Evolutionary conservation across 176 grass and related monocot species (phyloP).

Genomic region (Panicum miliaceum): DNA sequence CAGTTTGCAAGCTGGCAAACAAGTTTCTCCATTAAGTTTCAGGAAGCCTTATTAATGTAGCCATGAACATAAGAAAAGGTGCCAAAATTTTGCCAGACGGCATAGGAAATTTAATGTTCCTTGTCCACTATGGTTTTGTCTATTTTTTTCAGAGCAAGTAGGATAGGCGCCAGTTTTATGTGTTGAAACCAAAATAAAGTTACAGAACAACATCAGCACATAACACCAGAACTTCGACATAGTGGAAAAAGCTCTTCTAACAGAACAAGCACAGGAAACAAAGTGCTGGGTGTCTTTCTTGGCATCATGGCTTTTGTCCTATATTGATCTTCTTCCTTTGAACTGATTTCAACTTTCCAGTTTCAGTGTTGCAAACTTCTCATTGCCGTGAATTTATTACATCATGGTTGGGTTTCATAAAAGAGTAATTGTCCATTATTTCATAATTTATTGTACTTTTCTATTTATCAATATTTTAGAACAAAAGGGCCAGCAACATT

Average conservation of each 20-base stretch:
- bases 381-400: background rate
- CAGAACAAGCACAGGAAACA: background rate
- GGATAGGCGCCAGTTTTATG: background rate
- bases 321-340: background rate
- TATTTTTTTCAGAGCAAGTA: background rate
- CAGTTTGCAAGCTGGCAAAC: background rate
- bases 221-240: background rate
- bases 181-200: background rate
- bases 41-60: constrained; percentile 4
- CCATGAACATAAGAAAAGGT: background rate
- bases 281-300: background rate
- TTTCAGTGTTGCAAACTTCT: background rate
- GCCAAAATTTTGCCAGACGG: background rate
- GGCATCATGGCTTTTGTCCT: background rate
- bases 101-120: background rate
- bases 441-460: background rate
- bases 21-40: background rate
- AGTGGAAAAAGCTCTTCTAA: constrained; percentile 7
- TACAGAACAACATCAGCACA: background rate
- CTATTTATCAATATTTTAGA: background rate
- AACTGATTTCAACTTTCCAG: background rate
- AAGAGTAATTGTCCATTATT: background rate
- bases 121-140: background rate
- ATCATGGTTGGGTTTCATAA: background rate
- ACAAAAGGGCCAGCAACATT: background rate